Conservation (phyloP, 1,284 basidiomycete genomes). For the Boletus holoroseus region DNA sequence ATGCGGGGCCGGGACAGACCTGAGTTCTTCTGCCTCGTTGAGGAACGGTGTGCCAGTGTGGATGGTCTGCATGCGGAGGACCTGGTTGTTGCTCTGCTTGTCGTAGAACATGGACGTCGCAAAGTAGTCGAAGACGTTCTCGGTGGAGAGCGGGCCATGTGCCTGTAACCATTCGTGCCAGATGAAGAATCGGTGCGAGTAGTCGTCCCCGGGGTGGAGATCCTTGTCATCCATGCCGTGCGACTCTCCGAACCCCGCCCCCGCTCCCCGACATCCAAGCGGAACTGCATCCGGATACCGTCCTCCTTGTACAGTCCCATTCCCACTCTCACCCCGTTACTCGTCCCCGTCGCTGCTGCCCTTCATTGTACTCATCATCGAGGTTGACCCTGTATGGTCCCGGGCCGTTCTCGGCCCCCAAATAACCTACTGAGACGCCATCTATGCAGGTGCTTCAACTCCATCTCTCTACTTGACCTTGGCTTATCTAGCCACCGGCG, state of each 20-base stretch:
- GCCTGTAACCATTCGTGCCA: conserved; percentile 82
- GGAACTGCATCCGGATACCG: too few relatives aligned
- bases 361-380: conserved; percentile 71
- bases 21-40: conserved; percentile 77
- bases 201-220: conserved; percentile 72
- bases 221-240: conserved; percentile 60
- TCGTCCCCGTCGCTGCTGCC: too few relatives aligned
- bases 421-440: conserved; percentile 45
- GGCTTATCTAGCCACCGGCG: conserved; percentile 52
- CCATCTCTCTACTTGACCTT: neutral
- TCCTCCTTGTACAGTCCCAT: too few relatives aligned
- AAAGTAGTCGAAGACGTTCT: conserved; percentile 84
- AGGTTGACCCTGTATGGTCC: conserved; percentile 64
- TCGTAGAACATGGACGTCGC: conserved; percentile 84
- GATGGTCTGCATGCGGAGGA: conserved; percentile 84
- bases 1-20: conserved; percentile 39
- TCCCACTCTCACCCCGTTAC: neutral
- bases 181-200: conserved; percentile 74
- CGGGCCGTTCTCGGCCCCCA: conserved; percentile 69
- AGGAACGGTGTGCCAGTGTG: conserved; percentile 64
- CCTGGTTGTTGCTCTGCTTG: conserved; percentile 84
- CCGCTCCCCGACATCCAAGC: too few relatives aligned
- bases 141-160: conserved; percentile 65
- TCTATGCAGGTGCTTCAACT: conserved; percentile 59
- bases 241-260: neutral